A percentile compares a stretch with the other conserved stretches of the same genome.
phyloP scores from a whole-genome alignment of 148 eudicot species.

The Polygonum maritimum region DNA sequence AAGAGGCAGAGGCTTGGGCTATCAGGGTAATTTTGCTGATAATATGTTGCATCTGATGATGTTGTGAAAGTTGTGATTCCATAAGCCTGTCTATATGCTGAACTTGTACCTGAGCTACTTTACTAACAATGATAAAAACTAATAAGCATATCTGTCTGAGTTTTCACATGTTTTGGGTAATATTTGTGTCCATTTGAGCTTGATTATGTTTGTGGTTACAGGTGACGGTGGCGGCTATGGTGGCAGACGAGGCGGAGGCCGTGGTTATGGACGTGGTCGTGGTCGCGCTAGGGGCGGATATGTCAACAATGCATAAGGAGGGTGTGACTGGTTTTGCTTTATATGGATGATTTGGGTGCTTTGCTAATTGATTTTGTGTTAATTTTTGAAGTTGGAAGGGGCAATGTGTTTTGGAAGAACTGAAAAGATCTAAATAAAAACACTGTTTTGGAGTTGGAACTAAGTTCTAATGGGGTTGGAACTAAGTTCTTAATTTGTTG shows the following conservation, averaged over 20 bases:
- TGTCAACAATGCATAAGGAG: conserved; percentile 29
- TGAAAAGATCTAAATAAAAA: not conserved
- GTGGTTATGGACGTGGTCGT: conserved; percentile 16
- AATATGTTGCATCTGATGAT: not conserved
- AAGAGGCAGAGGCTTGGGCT: conserved; percentile 52
- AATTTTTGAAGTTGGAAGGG: conserved; percentile 14
- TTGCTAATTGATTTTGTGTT: conserved; percentile 25
- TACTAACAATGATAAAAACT: not conserved
- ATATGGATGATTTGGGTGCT: conserved; percentile 7
- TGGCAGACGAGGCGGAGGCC: conserved; percentile 26
- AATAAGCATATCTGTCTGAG: conserved; percentile 21
- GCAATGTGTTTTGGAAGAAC: not conserved
- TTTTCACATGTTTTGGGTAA: not conserved
- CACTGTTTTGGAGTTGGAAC: not conserved
- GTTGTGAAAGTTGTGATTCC: not conserved
- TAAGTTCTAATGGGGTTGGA: conserved; percentile 1
- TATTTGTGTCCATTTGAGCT: not conserved
- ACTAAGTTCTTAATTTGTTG: not conserved
- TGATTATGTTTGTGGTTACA: not conserved
- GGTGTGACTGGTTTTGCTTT: not conserved
- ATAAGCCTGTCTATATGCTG: too few relatives aligned
- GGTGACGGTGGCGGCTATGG: conserved; percentile 16
- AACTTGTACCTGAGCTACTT: too few relatives aligned
- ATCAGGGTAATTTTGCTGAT: conserved; percentile 35
- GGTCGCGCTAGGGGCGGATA: conserved; percentile 50